phyloP scores from a whole-genome alignment of 1,284 basidiomycete genomes.

The Trichosporon inkin region DNA sequence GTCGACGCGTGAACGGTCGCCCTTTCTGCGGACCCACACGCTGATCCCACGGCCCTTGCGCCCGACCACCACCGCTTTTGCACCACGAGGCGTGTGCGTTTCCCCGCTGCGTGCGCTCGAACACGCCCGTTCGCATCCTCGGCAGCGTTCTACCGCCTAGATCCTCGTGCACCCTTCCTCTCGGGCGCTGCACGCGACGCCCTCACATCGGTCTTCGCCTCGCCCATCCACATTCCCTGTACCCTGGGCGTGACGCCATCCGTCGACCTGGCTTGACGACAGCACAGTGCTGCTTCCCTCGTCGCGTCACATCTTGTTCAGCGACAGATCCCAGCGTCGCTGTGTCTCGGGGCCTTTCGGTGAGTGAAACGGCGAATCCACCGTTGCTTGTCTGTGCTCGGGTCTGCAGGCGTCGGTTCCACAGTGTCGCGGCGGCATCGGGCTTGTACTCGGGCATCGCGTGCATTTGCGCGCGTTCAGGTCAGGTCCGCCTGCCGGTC shows the following conservation, averaged over 20 bases:
- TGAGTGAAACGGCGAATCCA: background rate
- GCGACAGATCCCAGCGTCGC: background rate
- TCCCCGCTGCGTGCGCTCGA: no score
- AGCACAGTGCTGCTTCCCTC: background rate
- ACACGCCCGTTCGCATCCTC: background rate
- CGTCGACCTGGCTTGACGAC: background rate
- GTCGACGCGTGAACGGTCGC: background rate
- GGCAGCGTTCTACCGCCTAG: background rate
- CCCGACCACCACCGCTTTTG: background rate
- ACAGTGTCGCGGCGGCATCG: background rate
- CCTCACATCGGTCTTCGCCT: background rate
- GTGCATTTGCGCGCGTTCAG: background rate
- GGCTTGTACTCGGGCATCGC: background rate
- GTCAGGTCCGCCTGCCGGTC: background rate
- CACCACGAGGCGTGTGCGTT: no score
- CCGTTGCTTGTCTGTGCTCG: background rate
- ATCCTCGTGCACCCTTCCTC: background rate
- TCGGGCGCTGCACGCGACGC: background rate
- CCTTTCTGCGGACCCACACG: background rate
- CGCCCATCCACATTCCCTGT: background rate
- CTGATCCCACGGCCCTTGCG: no score
- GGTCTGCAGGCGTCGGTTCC: background rate
- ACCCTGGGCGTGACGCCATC: background rate
- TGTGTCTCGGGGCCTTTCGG: slow-evolving; percentile 1
- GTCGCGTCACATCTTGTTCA: background rate